A percentile compares a stretch with the other conserved stretches of the same genome.
Evolutionary conservation across 495 filamentous ascomycete genomes (phyloP).

Genomic region (Penicillium canariense): DNA sequence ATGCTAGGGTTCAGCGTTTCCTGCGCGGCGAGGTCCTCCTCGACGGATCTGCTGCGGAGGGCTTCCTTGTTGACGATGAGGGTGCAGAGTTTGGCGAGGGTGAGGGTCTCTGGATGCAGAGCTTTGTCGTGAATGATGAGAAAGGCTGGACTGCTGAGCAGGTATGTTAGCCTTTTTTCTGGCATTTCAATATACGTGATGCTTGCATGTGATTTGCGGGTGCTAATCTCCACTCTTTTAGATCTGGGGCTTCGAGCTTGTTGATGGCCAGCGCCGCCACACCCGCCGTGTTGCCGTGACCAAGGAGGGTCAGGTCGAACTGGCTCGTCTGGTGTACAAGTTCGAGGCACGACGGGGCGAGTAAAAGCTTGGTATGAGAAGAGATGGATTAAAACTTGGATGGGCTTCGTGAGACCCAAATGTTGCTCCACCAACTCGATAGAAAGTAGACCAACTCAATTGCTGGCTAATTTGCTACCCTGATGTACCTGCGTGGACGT

Average conservation of each 20-base stretch:
- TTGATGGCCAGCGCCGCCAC: constrained; percentile 63
- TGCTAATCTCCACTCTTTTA: constrained; percentile 20
- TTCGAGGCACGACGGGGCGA: constrained; percentile 33
- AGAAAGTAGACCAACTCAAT: not conserved
- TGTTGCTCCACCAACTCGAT: not conserved
- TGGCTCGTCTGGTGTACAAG: constrained; percentile 73
- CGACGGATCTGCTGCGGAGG: constrained; percentile 37
- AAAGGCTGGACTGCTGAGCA: constrained; percentile 51
- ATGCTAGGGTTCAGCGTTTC: constrained; percentile 47
- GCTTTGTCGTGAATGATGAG: constrained; percentile 43
- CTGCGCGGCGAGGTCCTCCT: constrained; percentile 38
- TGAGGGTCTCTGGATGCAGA: constrained; percentile 44
- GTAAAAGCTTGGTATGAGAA: not conserved
- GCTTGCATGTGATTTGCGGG: not conserved
- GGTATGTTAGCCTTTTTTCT: constrained; percentile 25
- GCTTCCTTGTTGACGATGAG: constrained; percentile 39
- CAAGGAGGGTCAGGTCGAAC: constrained; percentile 61
- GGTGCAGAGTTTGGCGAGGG: constrained; percentile 38
- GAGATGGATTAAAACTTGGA: not conserved
- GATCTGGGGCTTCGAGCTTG: constrained; percentile 63
- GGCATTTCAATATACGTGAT: constrained; percentile 1
- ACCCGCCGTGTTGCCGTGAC: constrained; percentile 60
- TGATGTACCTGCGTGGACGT: too few species aligned
- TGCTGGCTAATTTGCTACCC: not conserved
- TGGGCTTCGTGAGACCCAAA: not conserved